A percentile compares a stretch with the other conserved stretches of the same genome.
Evolutionary conservation across 2,329 filamentous ascomycete species (phyloP).

Genomic region (Paracoccidioides lutzii): DNA sequence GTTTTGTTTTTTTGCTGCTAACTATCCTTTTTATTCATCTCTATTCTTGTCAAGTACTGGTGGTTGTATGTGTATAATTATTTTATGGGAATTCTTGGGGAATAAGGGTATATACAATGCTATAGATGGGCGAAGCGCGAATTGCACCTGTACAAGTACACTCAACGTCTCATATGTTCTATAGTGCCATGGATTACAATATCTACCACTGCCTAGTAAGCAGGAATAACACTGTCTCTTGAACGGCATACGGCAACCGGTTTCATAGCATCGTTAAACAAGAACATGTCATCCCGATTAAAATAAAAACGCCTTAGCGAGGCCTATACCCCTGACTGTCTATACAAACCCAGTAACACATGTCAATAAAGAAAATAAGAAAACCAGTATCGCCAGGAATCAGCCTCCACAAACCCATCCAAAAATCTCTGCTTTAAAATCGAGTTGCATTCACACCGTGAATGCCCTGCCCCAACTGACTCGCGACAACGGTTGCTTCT

Average conservation of each 20-base stretch:
- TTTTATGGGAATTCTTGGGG: background rate
- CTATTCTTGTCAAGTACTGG: background rate
- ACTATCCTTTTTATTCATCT: background rate
- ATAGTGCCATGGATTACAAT: background rate
- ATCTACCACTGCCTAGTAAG: background rate
- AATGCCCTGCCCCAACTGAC: conserved; percentile 41
- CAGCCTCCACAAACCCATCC: background rate
- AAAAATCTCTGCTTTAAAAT: conserved; percentile 5
- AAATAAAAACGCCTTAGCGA: too few relatives aligned
- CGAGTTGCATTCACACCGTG: conserved; percentile 38
- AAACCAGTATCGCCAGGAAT: background rate
- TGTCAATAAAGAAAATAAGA: background rate
- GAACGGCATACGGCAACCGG: background rate
- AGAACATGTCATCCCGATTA: background rate
- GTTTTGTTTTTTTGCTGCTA: background rate
- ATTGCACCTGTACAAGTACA: background rate
- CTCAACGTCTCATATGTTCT: background rate
- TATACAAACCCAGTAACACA: background rate
- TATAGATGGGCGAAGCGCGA: background rate
- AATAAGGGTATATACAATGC: background rate
- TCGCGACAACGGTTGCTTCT: conserved; percentile 47
- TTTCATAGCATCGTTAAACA: conserved; percentile 1
- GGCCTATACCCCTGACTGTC: background rate
- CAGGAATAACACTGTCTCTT: background rate
- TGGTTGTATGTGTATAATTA: background rate